Evolutionary conservation across 768 basidiomycete species (phyloP).

Genomic region (Kockovaella imperatae): DNA sequence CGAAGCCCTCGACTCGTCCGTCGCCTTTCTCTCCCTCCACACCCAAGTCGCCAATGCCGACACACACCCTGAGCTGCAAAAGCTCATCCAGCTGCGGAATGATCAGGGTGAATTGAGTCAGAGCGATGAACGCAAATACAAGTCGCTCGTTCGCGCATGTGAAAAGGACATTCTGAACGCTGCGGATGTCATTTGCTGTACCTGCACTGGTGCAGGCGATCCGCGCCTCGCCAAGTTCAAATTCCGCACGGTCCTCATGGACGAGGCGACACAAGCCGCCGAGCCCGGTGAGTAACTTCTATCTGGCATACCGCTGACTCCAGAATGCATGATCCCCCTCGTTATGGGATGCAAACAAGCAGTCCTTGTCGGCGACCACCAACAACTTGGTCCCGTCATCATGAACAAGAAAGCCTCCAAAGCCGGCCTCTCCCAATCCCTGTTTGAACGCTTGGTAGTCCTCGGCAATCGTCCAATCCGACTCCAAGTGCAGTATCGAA

Average conservation of each 20-base stretch:
- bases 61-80: constrained; percentile 92
- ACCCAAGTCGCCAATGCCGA: constrained; percentile 96
- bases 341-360: constrained; percentile 98
- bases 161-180: constrained; percentile 94
- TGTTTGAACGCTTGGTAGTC: constrained; percentile 93
- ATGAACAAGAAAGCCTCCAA: constrained; percentile 99
- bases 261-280: constrained; percentile 96
- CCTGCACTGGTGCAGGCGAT: constrained; percentile 95
- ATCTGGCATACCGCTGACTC: constrained; percentile 17
- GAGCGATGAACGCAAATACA: constrained; percentile 95
- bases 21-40: constrained; percentile 87
- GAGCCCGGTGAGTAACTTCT: constrained; percentile 64
- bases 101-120: constrained; percentile 96
- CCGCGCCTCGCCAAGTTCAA: constrained; percentile 93
- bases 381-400: constrained; percentile 97
- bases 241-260: constrained; percentile 95
- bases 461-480: constrained; percentile 94
- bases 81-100: constrained; percentile 93
- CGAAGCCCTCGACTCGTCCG: constrained; percentile 93
- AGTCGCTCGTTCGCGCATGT: constrained; percentile 85
- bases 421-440: constrained; percentile 95
- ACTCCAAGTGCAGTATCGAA: constrained; percentile 97
- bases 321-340: constrained; percentile 99
- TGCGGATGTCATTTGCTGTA: constrained; percentile 97
- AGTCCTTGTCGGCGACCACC: constrained; percentile 91